A percentile compares a stretch with the other conserved stretches of the same genome.
These are phyloP conservation scores for Boechera stricta DNA, from an alignment of 345 rosid species.

Conservation along the genomic window DNA sequence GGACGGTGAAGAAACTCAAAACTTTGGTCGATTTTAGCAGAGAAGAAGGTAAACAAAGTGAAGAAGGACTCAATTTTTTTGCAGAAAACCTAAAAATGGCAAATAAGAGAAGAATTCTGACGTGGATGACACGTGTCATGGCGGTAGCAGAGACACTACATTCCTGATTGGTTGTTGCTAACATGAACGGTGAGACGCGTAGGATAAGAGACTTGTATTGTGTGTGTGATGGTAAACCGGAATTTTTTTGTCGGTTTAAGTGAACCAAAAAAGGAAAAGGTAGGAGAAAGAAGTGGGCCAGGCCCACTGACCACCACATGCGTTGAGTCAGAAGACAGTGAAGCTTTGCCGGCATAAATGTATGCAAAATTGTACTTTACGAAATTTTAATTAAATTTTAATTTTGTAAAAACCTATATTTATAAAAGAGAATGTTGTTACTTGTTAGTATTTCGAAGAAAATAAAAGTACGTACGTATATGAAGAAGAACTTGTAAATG, in stretches of 20 bases:
- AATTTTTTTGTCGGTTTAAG: conserved; percentile 18
- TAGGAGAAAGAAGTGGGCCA: conserved; percentile 48
- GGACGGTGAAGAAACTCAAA: conserved; percentile 7
- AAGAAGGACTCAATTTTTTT: not conserved
- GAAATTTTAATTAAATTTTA: conserved; percentile 13
- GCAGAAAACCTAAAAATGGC: conserved; percentile 46
- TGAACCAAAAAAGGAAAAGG: conserved; percentile 18
- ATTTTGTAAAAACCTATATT: conserved; percentile 10
- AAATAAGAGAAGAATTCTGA: conserved; percentile 37
- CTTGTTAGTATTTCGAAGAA: not conserved
- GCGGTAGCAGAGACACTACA: conserved; percentile 10
- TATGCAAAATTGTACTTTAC: conserved; percentile 30
- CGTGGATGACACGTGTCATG: conserved; percentile 64
- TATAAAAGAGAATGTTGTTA: not conserved
- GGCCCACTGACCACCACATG: conserved; percentile 67
- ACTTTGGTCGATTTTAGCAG: not conserved
- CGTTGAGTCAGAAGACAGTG: conserved; percentile 60
- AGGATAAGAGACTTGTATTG: conserved; percentile 32
- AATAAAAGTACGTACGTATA: not conserved
- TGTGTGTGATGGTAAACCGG: conserved; percentile 53
- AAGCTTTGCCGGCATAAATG: conserved; percentile 46
- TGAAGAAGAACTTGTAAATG: conserved; percentile 1
- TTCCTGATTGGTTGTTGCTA: conserved; percentile 21
- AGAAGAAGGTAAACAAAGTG: conserved; percentile 4
- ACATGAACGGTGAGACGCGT: conserved; percentile 35